A percentile compares a stretch with the other conserved stretches of the same genome.
Conservation (phyloP, 345 rosid species). For the Geranium rotundifolium region DNA sequence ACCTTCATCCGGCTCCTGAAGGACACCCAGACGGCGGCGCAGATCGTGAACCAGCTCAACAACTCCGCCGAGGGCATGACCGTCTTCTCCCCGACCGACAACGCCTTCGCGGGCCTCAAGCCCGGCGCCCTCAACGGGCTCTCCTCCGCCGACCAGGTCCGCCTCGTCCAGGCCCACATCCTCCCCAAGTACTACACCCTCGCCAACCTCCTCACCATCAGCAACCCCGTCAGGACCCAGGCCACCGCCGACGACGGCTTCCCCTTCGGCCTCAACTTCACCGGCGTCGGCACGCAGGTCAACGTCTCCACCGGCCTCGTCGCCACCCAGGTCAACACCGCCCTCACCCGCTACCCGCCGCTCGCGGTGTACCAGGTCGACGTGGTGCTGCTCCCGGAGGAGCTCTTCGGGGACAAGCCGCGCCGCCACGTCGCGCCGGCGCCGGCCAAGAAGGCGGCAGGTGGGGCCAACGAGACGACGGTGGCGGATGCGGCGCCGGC, state of each 20-base stretch:
- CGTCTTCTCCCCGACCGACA: constrained; percentile 74
- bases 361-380: constrained; percentile 74
- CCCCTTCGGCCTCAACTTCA: constrained; percentile 53
- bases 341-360: constrained; percentile 36
- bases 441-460: constrained; percentile 10
- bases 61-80: constrained; percentile 69
- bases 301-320: constrained; percentile 62
- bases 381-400: constrained; percentile 59
- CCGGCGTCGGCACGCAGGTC: constrained; percentile 59
- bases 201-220: constrained; percentile 40
- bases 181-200: constrained; percentile 44
- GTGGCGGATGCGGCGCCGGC: constrained; percentile 16
- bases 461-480: constrained; percentile 8
- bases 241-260: constrained; percentile 15
- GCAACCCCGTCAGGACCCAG: constrained; percentile 70
- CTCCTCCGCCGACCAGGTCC: constrained; percentile 31
- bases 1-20: constrained; percentile 42
- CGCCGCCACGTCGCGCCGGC: constrained; percentile 28
- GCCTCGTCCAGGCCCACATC: constrained; percentile 52
- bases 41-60: constrained; percentile 57
- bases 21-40: constrained; percentile 32
- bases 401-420: constrained; percentile 35
- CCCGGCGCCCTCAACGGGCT: constrained; percentile 42
- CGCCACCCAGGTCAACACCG: constrained; percentile 52
- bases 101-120: constrained; percentile 65